Evolutionary conservation across 140 eudicot species (phyloP), one percentile per base, ranked within the genome.

Genomic region (Ambrosia hybrid): DNA sequence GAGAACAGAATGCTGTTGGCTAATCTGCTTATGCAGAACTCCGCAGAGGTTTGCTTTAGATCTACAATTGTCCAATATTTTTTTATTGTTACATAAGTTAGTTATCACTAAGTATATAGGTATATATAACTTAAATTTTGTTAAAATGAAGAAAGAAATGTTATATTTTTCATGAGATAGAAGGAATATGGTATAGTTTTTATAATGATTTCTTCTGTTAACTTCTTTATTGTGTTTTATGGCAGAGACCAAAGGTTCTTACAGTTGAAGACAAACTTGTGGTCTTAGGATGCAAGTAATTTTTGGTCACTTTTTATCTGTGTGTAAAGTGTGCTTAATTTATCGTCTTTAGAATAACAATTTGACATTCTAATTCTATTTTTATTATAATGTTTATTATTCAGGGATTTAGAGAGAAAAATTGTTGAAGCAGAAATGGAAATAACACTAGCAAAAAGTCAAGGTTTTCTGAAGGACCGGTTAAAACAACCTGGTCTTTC

Each of bases 401-500:
- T 46, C 64, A 85, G 89, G 79, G 86, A 84, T 78, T 91, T 88
- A 74, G 91, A 95, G 81, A 91, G 94, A 82, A 95, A 79, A 83
- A 88, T 95, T 65, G 97, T 84, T 75, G 97, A 88, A 78, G 88
- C 91, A 51, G 97, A 95, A 76, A 95, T 95, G 99, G 99, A 95
- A 67, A 43, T 95, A 68, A 83, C 99, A 9, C 57, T 85, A 72
- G 96, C 96, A n/a, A 95, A 91, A 82, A 94, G 97, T 79, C 96
- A 88, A 82, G 99, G 99, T 72, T 86, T 81, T 80, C 91, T 91
- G 41, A 77, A 75, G 64, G 71, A 75, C 68, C 85, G 82, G 59
- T 65, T 82, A 75, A 73, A 80, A 77, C 86, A 73, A 74, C 76
- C 84, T 60, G 85, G 81, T 38, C 26, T 82, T 33, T 73, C 88